phyloP scores from a whole-genome alignment of 768 basidiomycete species.

The Lactarius sanguifluus region DNA sequence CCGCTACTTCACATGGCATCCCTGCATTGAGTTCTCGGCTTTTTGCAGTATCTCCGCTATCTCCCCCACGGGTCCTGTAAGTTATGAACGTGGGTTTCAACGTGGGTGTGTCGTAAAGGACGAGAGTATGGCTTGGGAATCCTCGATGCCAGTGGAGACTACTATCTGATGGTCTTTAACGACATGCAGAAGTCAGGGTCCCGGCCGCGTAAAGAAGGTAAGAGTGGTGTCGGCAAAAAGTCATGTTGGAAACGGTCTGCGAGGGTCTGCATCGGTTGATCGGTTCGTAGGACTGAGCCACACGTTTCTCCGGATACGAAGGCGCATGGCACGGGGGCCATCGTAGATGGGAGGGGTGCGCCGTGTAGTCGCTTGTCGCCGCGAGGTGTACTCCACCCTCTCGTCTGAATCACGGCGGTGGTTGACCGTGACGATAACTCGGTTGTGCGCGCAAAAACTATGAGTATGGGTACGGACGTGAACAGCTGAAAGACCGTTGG shows the following conservation, averaged over 20 bases:
- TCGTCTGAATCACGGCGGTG: neutral
- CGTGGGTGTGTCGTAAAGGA: neutral
- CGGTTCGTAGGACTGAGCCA: no score
- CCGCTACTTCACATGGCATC: neutral
- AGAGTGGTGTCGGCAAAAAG: neutral
- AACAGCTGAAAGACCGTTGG: neutral
- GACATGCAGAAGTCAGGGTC: neutral
- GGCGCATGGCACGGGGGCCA: neutral
- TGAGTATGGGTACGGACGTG: neutral
- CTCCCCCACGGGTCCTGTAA: neutral
- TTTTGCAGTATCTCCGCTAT: neutral
- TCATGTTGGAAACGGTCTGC: neutral
- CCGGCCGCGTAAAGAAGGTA: neutral
- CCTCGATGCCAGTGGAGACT: neutral
- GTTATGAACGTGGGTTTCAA: neutral
- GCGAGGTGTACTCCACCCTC: neutral
- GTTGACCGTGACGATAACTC: neutral
- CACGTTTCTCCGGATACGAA: slow-evolving; percentile 1
- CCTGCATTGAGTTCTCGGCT: neutral
- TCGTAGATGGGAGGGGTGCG: neutral
- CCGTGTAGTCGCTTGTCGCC: neutral
- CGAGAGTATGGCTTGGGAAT: neutral
- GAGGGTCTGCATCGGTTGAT: neutral
- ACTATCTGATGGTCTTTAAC: neutral
- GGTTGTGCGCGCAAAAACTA: neutral